Percentiles rank a stretch among this genome's conserved stretches.
These are phyloP conservation scores for Crassisporium funariophilum DNA, from an alignment of 768 basidiomycete genomes.

Conservation along the genomic window DNA sequence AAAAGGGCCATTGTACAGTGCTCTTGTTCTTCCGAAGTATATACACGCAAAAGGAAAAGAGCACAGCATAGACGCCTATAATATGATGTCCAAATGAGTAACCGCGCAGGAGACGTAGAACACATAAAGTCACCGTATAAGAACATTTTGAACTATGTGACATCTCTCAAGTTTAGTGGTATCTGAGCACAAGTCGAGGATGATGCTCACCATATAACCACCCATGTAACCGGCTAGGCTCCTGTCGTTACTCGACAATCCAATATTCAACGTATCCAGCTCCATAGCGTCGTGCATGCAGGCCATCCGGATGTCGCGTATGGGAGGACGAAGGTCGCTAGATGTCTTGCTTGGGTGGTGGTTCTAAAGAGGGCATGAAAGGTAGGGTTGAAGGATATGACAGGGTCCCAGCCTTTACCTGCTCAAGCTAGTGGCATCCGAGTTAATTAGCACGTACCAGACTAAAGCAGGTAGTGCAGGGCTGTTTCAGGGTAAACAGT, in stretches of 20 bases:
- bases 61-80: constrained; percentile 14
- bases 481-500: too few species aligned
- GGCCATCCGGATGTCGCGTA: too few species aligned
- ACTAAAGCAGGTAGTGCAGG: too few species aligned
- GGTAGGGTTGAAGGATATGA: too few species aligned
- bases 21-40: constrained; percentile 13
- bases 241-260: constrained; percentile 1
- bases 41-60: constrained; percentile 17
- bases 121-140: constrained; percentile 16
- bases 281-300: too few species aligned
- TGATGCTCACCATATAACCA: constrained; percentile 13
- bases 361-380: too few species aligned
- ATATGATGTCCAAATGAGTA: neutral
- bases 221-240: constrained; percentile 12
- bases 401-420: too few species aligned
- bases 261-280: too few species aligned
- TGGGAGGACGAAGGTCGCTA: too few species aligned
- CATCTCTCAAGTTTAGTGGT: neutral
- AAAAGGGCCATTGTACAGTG: constrained; percentile 12
- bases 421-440: too few species aligned
- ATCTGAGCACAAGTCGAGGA: neutral
- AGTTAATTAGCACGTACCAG: too few species aligned
- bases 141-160: constrained; percentile 17
- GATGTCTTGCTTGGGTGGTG: too few species aligned
- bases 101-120: neutral